A percentile compares a stretch with the other conserved stretches of the same genome.
phyloP scores from a whole-genome alignment of 1,284 basidiomycete species.

The Stygiomarasmius scandens region DNA sequence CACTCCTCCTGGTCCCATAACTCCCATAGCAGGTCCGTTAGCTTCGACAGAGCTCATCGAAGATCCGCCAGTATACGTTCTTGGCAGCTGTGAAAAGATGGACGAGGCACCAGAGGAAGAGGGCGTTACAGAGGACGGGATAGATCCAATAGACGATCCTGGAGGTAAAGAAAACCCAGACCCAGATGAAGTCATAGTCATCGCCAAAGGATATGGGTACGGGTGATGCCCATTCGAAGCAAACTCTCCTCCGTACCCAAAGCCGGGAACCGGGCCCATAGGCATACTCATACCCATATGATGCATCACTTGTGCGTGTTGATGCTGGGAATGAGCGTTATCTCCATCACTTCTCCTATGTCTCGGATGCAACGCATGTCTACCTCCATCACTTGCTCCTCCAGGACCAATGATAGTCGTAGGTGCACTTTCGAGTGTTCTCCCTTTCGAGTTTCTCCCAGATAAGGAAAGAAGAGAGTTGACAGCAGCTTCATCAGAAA shows the following conservation, averaged over 20 bases:
- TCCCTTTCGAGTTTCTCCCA: neutral
- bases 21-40: too few relatives aligned
- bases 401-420: neutral
- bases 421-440: neutral
- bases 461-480: neutral
- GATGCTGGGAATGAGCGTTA: too few relatives aligned
- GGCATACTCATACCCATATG: neutral
- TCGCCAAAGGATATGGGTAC: neutral
- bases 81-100: too few relatives aligned
- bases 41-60: too few relatives aligned
- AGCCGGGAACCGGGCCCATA: neutral
- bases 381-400: neutral
- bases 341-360: neutral
- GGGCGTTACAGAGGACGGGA: too few relatives aligned
- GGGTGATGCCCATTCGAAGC: neutral
- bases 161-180: too few relatives aligned
- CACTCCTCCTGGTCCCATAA: neutral
- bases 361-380: neutral
- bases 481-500: neutral
- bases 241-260: neutral
- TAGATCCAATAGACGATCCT: too few relatives aligned
- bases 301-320: too few relatives aligned
- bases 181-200: neutral
- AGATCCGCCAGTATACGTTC: too few relatives aligned
- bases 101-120: too few relatives aligned